phyloP scores from a whole-genome alignment of 2,329 filamentous ascomycete species.

The Cercospora sp. region DNA sequence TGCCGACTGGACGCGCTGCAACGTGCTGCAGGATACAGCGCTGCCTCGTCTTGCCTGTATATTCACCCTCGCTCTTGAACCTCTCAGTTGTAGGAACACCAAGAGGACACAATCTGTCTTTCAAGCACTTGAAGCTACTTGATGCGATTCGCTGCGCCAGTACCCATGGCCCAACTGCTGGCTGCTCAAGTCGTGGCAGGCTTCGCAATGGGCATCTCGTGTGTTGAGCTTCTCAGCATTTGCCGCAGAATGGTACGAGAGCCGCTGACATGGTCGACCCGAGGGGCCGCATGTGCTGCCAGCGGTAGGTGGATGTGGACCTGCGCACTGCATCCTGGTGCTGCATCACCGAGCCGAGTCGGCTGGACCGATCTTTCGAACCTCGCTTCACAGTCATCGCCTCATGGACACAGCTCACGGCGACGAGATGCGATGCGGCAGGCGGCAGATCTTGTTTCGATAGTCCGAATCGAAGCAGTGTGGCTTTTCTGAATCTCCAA shows the following conservation, averaged over 20 bases:
- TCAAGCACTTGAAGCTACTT: too few species aligned
- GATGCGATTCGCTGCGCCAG: too few species aligned
- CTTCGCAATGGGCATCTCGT: too few species aligned
- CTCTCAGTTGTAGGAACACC: too few species aligned
- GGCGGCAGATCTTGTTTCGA: background rate
- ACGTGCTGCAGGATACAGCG: too few species aligned
- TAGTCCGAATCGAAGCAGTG: background rate
- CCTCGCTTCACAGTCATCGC: background rate
- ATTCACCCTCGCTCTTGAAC: too few species aligned
- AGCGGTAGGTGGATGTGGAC: background rate
- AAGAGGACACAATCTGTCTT: too few species aligned
- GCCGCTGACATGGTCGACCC: background rate
- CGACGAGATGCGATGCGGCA: background rate
- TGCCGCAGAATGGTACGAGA: background rate
- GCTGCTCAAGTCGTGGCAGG: too few species aligned
- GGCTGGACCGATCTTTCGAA: background rate
- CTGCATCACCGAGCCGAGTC: background rate
- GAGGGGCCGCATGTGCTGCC: background rate
- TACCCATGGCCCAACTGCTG: too few species aligned
- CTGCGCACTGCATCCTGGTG: background rate
- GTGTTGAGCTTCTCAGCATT: background rate
- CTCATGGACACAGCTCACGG: background rate
- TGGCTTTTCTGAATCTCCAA: background rate
- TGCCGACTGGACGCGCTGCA: too few species aligned
- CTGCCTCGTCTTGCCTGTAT: too few species aligned